Percentiles rank a stretch among this genome's conserved stretches.
phyloP scores from a whole-genome alignment of 75 land plant genomes.

The Ceratopteris richardii region DNA sequence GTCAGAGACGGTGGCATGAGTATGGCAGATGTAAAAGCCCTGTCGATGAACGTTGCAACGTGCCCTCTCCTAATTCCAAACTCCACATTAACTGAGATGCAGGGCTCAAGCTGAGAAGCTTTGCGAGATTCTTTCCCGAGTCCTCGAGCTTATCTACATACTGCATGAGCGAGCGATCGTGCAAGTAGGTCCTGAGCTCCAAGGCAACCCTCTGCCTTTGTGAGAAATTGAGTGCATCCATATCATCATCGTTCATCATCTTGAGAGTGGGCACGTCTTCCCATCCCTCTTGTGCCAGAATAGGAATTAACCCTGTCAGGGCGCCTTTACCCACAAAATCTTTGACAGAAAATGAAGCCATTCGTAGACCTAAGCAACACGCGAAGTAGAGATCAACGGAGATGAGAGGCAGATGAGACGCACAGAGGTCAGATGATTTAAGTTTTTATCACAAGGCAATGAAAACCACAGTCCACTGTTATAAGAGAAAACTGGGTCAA shows the following conservation, averaged over 20 bases:
- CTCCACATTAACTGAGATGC: constrained; percentile 27
- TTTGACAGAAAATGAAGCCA: constrained; percentile 44
- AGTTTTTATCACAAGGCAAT: too few species aligned
- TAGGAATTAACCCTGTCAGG: constrained; percentile 34
- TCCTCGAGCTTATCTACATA: constrained; percentile 52
- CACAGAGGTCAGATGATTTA: too few species aligned
- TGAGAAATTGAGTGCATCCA: constrained; percentile 50
- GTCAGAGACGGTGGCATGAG: background rate
- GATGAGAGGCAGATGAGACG: too few species aligned
- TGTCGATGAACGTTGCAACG: constrained; percentile 52
- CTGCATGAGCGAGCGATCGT: constrained; percentile 49
- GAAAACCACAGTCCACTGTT: too few species aligned
- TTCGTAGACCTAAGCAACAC: too few species aligned
- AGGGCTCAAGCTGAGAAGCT: constrained; percentile 34
- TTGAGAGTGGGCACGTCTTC: constrained; percentile 72
- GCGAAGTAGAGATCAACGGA: too few species aligned
- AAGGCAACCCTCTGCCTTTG: constrained; percentile 55
- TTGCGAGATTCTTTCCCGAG: constrained; percentile 40
- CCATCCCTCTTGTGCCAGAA: constrained; percentile 54
- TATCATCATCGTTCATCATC: constrained; percentile 52
- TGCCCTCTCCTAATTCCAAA: constrained; percentile 65
- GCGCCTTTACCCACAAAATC: constrained; percentile 63
- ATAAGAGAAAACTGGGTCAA: too few species aligned
- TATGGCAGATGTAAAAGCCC: constrained; percentile 7
- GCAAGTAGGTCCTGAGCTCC: constrained; percentile 55